Conservation (phyloP, 306 rosid species). For the Castanea crenata region DNA sequence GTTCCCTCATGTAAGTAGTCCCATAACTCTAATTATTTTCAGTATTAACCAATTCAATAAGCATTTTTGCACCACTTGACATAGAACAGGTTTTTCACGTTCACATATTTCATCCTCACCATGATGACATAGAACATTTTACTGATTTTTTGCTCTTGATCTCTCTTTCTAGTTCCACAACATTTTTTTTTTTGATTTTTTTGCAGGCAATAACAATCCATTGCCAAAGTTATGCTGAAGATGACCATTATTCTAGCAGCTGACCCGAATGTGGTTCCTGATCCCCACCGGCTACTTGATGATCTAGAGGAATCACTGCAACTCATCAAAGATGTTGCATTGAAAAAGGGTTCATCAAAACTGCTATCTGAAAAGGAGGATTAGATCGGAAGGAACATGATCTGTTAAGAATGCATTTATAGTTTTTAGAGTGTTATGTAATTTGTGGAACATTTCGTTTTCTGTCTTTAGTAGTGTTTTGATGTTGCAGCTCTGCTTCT, state of each 20-base stretch:
- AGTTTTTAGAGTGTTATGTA: too few species aligned
- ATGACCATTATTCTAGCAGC: constrained; percentile 49
- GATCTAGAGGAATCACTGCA: constrained; percentile 57
- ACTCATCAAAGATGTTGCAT: constrained; percentile 31
- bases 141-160: too few species aligned
- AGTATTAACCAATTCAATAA: not conserved
- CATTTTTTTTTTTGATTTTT: not conserved
- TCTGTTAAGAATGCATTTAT: too few species aligned
- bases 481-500: too few species aligned
- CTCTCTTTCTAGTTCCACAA: not conserved
- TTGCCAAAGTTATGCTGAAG: constrained; percentile 48
- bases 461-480: too few species aligned
- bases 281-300: constrained; percentile 48
- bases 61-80: too few species aligned
- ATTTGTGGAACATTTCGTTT: too few species aligned
- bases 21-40: not conserved
- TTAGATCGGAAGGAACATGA: too few species aligned
- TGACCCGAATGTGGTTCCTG: constrained; percentile 50
- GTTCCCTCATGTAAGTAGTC: constrained; percentile 50
- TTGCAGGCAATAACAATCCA: constrained; percentile 68
- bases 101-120: too few species aligned
- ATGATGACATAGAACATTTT: too few species aligned
- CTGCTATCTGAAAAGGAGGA: not conserved
- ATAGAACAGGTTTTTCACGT: not conserved
- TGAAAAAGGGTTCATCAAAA: constrained; percentile 1